Evolutionary conservation across 495 filamentous ascomycete species (phyloP).

Genomic region (Trichoderma asperelloides): DNA sequence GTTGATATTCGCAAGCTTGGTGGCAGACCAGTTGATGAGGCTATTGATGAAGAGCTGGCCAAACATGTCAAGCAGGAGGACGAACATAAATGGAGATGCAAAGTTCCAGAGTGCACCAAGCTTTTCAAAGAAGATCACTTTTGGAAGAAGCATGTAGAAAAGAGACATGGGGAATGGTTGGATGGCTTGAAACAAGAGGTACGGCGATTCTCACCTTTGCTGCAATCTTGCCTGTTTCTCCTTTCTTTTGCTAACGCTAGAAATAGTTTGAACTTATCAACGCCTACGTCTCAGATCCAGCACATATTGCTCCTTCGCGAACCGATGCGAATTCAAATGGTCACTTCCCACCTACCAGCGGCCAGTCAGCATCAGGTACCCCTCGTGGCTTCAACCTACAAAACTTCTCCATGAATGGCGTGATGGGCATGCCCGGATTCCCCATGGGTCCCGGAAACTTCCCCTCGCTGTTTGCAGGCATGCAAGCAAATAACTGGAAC

Average conservation of each 20-base stretch:
- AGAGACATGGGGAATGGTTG: slow-evolving; percentile 85
- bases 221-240: background rate
- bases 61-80: slow-evolving; percentile 96
- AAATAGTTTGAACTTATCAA: slow-evolving; percentile 77
- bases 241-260: slow-evolving; percentile 12
- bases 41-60: slow-evolving; percentile 71
- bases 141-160: slow-evolving; percentile 97
- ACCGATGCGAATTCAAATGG: slow-evolving; percentile 97
- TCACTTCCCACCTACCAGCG: slow-evolving; percentile 74
- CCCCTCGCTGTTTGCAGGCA: slow-evolving; percentile 47
- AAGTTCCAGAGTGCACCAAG: slow-evolving; percentile 89
- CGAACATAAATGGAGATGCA: slow-evolving; percentile 92
- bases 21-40: slow-evolving; percentile 78
- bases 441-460: slow-evolving; percentile 35
- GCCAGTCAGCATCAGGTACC: slow-evolving; percentile 68
- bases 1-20: slow-evolving; percentile 83
- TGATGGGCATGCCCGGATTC: slow-evolving; percentile 47
- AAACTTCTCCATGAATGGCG: slow-evolving; percentile 45
- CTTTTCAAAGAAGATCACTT: slow-evolving; percentile 95
- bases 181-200: slow-evolving; percentile 75
- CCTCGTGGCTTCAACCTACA: slow-evolving; percentile 85
- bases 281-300: slow-evolving; percentile 83
- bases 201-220: slow-evolving; percentile 25
- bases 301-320: slow-evolving; percentile 82
- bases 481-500: slow-evolving; percentile 20